These are phyloP conservation scores for Corylus heterophylla DNA, from an alignment of 306 rosid species.

Conservation along the genomic window DNA sequence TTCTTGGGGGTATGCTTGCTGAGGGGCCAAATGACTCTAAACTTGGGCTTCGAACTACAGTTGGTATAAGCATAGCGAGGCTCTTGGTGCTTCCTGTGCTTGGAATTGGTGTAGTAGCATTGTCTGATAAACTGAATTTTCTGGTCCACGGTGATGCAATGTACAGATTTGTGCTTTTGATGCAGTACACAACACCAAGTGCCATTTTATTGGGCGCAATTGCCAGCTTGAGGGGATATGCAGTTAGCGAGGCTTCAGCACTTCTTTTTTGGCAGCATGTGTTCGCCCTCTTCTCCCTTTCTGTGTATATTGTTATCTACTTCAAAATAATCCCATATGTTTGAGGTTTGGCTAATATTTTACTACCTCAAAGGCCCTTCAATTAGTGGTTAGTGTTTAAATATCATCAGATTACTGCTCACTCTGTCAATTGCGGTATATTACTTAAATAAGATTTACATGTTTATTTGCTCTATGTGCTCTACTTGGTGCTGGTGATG, in stretches of 20 bases:
- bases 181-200: constrained; percentile 87
- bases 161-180: constrained; percentile 72
- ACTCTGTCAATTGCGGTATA: constrained; percentile 1
- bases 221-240: constrained; percentile 90
- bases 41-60: constrained; percentile 70
- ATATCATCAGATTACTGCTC: constrained; percentile 12
- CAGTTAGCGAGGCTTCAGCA: constrained; percentile 86
- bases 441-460: neutral
- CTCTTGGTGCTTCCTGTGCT: constrained; percentile 80
- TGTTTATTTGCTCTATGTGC: neutral
- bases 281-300: constrained; percentile 76
- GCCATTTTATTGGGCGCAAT: constrained; percentile 87
- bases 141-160: constrained; percentile 55
- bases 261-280: constrained; percentile 91
- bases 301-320: constrained; percentile 65
- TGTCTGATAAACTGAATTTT: constrained; percentile 62
- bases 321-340: constrained; percentile 50
- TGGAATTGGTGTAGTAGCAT: constrained; percentile 63
- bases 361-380: constrained; percentile 4
- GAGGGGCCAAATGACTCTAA: constrained; percentile 82
- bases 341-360: constrained; percentile 29
- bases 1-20: constrained; percentile 90
- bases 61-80: constrained; percentile 73
- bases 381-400: constrained; percentile 1
- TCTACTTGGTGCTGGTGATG: constrained; percentile 16